These are phyloP conservation scores for Fragilaria crotonensis DNA, from an alignment of 108 stramenopile genomes.

Conservation along the genomic window DNA sequence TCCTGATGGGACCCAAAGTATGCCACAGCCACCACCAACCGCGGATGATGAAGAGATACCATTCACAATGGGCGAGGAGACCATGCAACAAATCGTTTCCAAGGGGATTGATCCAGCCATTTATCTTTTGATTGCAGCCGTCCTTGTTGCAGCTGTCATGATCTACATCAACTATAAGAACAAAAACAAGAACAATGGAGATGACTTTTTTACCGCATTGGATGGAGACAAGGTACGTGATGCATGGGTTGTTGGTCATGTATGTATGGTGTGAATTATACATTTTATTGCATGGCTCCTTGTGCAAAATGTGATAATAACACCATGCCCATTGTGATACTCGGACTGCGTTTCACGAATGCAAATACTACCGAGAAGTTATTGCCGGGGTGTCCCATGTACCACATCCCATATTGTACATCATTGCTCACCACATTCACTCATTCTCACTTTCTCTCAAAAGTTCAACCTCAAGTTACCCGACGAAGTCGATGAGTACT, in stretches of 20 bases:
- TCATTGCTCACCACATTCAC: background rate
- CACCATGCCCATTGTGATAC: background rate
- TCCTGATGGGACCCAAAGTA: constrained; percentile 75
- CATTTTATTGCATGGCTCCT: background rate
- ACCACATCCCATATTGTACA: background rate
- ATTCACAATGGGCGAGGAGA: constrained; percentile 25
- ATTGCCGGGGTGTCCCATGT: background rate
- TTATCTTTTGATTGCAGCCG: constrained; percentile 53
- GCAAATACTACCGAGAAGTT: background rate
- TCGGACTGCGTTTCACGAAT: background rate
- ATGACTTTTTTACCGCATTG: constrained; percentile 70
- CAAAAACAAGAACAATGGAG: constrained; percentile 47
- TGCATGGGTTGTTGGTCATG: background rate
- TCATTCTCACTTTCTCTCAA: constrained; percentile 1
- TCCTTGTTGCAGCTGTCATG: constrained; percentile 31
- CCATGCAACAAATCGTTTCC: constrained; percentile 19
- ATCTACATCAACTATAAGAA: constrained; percentile 45
- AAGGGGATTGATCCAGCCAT: constrained; percentile 72
- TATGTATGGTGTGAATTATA: constrained; percentile 1
- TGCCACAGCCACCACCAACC: constrained; percentile 26
- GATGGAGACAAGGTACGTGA: constrained; percentile 75
- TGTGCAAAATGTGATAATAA: background rate
- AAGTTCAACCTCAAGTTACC: constrained; percentile 86
- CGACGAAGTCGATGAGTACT: constrained; percentile 82
- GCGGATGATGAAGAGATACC: constrained; percentile 12